Base-by-base conservation (phyloP, 2,329 filamentous ascomycete species). In the Beauveria asiatica region DNA sequence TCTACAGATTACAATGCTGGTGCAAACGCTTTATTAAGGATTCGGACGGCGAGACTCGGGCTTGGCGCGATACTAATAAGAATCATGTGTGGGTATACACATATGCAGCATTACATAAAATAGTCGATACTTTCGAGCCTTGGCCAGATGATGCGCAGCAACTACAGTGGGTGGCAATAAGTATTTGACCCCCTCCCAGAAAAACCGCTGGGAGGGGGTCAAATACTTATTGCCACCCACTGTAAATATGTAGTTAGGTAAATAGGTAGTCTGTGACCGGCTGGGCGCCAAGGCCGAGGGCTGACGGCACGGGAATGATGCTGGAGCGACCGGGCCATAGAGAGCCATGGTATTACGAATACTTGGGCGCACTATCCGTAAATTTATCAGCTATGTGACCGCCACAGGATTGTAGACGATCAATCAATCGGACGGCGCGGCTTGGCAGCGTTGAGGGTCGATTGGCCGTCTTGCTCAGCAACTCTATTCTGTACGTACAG, bases 211-310 rank as follows among this genome's bases (percentile, higher is more conserved):
- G n/a, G n/a, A n/a, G n/a, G n/a, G n/a, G n/a, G n/a, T n/a, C n/a
- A n/a, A n/a, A n/a, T n/a, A n/a, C n/a, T n/a, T n/a, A n/a, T n/a
- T n/a, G n/a, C n/a, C n/a, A n/a, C n/a, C n/a, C n/a, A n/a, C n/a
- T n/a, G n/a, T n/a, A n/a, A n/a, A n/a, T n/a, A n/a, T n/a, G n/a
- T n/a, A n/a, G n/a, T n/a, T n/a, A 13, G 5, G 33, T 37, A 13
- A 9, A 2, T 9, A 30, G 11, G 33, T 37, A 37, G 33, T 6
- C 13, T 16, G 46, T 11, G 17, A 11, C 56, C 46, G 46, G 21
- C 56, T 58, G 45, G 56, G 56, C 56, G 56, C 56, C 56, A 51
- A 58, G 46, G 23, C n/a, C n/a, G 10, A n/a, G 42, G 53, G 27
- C 33, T 39, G 54, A 30, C 23, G 53, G n/a, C 3, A 19, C 8